Percentiles rank a stretch among this genome's conserved stretches.
phyloP scores from a whole-genome alignment of 2,329 filamentous ascomycete species.

The Aureobasidium leucospermi region DNA sequence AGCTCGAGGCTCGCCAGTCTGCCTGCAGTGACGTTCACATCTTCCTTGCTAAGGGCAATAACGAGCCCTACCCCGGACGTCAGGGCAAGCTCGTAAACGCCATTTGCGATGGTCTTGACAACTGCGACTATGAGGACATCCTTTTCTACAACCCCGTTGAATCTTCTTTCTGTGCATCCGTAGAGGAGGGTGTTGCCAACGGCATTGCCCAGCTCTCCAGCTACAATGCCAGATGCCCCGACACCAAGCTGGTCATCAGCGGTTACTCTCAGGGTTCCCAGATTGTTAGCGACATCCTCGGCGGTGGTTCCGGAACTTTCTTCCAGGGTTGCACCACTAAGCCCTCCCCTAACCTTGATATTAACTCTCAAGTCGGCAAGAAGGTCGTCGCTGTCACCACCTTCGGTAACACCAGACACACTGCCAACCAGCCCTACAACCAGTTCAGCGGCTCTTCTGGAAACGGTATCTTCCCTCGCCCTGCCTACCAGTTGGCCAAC shows the following conservation, averaged over 20 bases:
- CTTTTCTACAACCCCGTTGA: constrained; percentile 16
- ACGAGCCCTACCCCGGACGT: constrained; percentile 31
- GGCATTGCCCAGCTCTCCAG: constrained; percentile 23
- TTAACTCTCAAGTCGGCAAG: constrained; percentile 14
- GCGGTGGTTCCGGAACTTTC: constrained; percentile 27
- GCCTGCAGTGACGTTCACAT: constrained; percentile 20
- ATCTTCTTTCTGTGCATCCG: constrained; percentile 17
- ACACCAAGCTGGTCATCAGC: constrained; percentile 35
- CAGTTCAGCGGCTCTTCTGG: constrained; percentile 16
- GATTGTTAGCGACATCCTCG: constrained; percentile 18
- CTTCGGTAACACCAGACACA: constrained; percentile 18
- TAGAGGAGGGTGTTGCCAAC: constrained; percentile 16
- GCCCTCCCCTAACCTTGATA: constrained; percentile 17
- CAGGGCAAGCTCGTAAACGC: constrained; percentile 27
- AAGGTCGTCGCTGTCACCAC: constrained; percentile 18
- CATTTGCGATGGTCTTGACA: constrained; percentile 24
- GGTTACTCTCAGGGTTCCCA: constrained; percentile 37
- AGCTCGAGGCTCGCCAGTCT: background rate
- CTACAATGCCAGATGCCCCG: constrained; percentile 34
- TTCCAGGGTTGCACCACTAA: constrained; percentile 29
- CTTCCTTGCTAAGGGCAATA: constrained; percentile 26
- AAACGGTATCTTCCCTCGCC: constrained; percentile 18
- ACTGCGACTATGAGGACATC: constrained; percentile 30
- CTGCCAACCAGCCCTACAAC: constrained; percentile 18
- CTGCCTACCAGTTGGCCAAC: constrained; percentile 14